phyloP scores from a whole-genome alignment of 441 rosid species.

The Francoa sonchifolia region DNA sequence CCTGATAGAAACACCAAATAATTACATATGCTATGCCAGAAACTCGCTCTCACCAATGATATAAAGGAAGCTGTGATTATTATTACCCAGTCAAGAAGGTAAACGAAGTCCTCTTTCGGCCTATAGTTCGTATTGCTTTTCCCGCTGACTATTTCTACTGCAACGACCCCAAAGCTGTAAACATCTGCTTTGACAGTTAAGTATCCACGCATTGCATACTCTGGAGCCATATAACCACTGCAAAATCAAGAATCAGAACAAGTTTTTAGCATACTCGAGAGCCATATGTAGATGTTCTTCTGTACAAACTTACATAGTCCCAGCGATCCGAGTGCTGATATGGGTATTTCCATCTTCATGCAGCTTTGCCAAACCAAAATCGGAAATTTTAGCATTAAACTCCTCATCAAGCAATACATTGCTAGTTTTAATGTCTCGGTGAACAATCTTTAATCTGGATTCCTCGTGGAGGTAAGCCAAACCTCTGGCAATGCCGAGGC shows the following conservation, averaged over 20 bases:
- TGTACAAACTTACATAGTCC: conserved; percentile 78
- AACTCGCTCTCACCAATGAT: no score
- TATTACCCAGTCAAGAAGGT: conserved; percentile 78
- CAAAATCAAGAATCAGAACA: background rate
- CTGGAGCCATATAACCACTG: conserved; percentile 62
- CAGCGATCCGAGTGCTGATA: conserved; percentile 68
- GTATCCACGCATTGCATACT: conserved; percentile 76
- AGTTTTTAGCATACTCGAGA: background rate
- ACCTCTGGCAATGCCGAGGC: conserved; percentile 70
- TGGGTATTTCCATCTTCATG: conserved; percentile 62
- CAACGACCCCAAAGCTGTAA: conserved; percentile 34
- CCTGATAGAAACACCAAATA: conserved; percentile 24
- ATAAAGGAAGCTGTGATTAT: no score
- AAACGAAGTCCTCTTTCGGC: conserved; percentile 66
- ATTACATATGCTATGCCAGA: no score
- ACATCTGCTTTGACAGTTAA: conserved; percentile 45
- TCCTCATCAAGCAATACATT: conserved; percentile 67
- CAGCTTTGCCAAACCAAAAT: conserved; percentile 74
- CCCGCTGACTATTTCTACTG: conserved; percentile 36
- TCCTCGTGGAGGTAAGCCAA: conserved; percentile 78
- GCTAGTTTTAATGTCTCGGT: conserved; percentile 78
- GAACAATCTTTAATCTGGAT: conserved; percentile 72
- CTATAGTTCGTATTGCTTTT: conserved; percentile 72
- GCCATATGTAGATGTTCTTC: no score
- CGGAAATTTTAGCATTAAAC: conserved; percentile 69